These are phyloP conservation scores for Phlebiopsis flavidoalba DNA, from an alignment of 768 basidiomycete species.

Conservation along the genomic window DNA sequence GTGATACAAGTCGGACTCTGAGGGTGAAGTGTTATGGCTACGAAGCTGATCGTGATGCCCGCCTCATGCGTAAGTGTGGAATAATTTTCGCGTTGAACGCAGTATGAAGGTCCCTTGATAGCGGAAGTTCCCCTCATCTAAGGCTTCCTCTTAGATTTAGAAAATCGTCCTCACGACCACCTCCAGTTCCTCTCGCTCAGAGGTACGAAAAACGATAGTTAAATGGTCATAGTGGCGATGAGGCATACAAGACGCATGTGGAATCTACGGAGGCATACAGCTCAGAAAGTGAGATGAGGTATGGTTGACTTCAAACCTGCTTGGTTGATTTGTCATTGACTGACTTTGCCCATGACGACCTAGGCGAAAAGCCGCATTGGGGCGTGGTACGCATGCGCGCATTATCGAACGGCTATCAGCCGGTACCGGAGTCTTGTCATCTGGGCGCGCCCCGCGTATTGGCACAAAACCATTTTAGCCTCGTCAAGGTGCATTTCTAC, in stretches of 20 bases:
- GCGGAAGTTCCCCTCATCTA: too few species aligned
- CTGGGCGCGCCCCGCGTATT: conserved; percentile 32
- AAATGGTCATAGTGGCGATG: conserved; percentile 69
- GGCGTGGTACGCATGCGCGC: conserved; percentile 6
- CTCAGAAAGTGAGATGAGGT: conserved; percentile 1
- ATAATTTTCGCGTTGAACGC: background rate
- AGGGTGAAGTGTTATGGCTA: conserved; percentile 55
- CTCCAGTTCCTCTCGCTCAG: conserved; percentile 26
- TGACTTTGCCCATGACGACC: background rate
- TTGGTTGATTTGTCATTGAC: background rate
- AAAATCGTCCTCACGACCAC: conserved; percentile 51
- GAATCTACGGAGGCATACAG: conserved; percentile 27
- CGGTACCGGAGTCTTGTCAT: conserved; percentile 40
- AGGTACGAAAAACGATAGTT: conserved; percentile 43
- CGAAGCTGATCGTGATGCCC: conserved; percentile 66
- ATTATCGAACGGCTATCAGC: conserved; percentile 44
- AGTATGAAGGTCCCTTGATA: too few species aligned
- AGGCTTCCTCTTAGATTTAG: too few species aligned
- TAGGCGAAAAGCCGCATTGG: background rate
- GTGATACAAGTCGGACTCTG: conserved; percentile 50
- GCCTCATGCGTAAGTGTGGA: conserved; percentile 55
- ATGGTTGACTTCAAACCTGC: background rate
- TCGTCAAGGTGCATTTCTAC: conserved; percentile 34
- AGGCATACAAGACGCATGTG: conserved; percentile 77
- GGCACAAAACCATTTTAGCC: conserved; percentile 41